These are phyloP conservation scores for Bretschneidera sinensis DNA, from an alignment of 345 rosid genomes.

Conservation along the genomic window DNA sequence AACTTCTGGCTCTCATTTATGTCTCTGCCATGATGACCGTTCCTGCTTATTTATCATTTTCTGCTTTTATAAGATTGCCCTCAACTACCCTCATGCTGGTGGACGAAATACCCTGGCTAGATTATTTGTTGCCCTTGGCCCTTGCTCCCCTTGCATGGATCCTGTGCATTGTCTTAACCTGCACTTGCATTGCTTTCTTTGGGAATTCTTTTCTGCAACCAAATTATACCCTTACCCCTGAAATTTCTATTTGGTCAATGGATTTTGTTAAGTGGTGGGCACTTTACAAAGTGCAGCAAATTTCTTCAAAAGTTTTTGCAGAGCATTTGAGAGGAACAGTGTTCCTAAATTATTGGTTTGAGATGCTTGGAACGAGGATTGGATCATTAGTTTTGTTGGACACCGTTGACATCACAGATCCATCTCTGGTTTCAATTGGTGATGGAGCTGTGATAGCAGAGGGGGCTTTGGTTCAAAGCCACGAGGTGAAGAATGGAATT, in stretches of 20 bases:
- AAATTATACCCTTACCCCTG: slow-evolving; percentile 45
- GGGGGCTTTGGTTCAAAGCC: slow-evolving; percentile 60
- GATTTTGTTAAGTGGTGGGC: slow-evolving; percentile 75
- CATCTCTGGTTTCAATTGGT: slow-evolving; percentile 54
- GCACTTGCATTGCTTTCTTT: slow-evolving; percentile 36
- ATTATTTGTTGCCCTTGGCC: slow-evolving; percentile 25
- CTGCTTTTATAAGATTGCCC: slow-evolving; percentile 32
- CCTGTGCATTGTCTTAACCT: slow-evolving; percentile 42
- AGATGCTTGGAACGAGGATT: slow-evolving; percentile 59
- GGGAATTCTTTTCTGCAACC: slow-evolving; percentile 58
- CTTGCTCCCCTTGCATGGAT: slow-evolving; percentile 68
- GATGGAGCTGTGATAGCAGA: slow-evolving; percentile 61
- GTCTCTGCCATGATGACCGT: slow-evolving; percentile 35
- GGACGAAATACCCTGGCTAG: slow-evolving; percentile 22
- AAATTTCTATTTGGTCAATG: slow-evolving; percentile 47
- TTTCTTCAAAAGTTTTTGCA: slow-evolving; percentile 52
- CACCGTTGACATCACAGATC: slow-evolving; percentile 57
- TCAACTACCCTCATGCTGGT: slow-evolving; percentile 14
- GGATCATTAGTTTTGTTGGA: slow-evolving; percentile 60
- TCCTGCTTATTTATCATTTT: slow-evolving; percentile 53
- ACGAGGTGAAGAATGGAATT: slow-evolving; percentile 51
- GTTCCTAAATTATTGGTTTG: slow-evolving; percentile 61
- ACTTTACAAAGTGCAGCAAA: slow-evolving; percentile 57
- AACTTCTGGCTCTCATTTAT: slow-evolving; percentile 43
- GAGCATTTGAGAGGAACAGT: slow-evolving; percentile 58